phyloP scores from a whole-genome alignment of 2,329 filamentous ascomycete species.

The Colletotrichum abscissum region DNA sequence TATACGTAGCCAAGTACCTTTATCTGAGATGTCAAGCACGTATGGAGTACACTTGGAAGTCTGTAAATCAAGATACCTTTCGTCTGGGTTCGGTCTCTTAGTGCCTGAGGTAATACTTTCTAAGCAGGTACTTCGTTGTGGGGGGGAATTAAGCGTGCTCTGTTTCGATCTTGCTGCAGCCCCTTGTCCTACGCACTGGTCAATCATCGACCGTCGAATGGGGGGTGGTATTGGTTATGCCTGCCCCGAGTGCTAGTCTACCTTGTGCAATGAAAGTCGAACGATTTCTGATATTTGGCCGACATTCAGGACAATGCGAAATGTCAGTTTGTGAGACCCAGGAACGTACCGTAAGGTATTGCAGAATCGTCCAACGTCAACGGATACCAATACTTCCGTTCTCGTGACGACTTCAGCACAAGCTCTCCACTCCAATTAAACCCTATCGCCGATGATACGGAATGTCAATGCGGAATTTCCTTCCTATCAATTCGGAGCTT shows the following conservation, averaged over 20 bases:
- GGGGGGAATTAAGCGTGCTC: neutral
- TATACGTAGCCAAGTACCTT: too few relatives aligned
- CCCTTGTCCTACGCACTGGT: neutral
- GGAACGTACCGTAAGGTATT: too few relatives aligned
- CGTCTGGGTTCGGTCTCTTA: neutral
- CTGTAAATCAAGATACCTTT: neutral
- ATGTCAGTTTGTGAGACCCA: too few relatives aligned
- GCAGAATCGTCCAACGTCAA: neutral
- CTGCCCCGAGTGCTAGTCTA: neutral
- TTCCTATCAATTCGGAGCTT: neutral
- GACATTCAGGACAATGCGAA: neutral
- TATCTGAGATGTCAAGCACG: neutral
- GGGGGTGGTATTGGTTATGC: neutral
- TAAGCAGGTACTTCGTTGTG: neutral
- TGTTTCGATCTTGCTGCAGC: neutral
- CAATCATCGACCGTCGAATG: neutral
- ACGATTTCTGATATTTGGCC: neutral
- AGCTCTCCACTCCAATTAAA: neutral
- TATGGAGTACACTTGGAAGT: neutral
- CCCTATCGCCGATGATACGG: neutral
- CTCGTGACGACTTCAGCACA: neutral
- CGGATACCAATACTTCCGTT: too few relatives aligned
- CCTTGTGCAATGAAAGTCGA: neutral
- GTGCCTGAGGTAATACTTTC: neutral
- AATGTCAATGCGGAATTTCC: neutral